phyloP scores from a whole-genome alignment of 805 yeast genomes.

The Kazachstania bromeliacearum region DNA sequence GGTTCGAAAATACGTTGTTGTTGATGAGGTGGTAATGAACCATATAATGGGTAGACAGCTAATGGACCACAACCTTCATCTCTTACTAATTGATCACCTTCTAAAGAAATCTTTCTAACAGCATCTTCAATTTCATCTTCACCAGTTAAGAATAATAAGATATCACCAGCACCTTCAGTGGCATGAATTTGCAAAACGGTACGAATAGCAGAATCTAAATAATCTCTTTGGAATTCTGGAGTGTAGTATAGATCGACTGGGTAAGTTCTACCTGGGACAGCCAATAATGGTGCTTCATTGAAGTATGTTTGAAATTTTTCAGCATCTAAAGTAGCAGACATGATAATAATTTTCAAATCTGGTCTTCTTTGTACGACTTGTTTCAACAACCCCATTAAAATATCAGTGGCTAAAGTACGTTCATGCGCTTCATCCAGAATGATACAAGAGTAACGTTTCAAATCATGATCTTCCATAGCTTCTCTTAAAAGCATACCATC shows the following conservation, averaged over 20 bases:
- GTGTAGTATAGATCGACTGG: conserved; percentile 97
- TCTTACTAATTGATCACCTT: conserved; percentile 78
- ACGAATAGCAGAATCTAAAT: conserved; percentile 87
- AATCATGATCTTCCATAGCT: conserved; percentile 91
- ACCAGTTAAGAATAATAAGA: conserved; percentile 81
- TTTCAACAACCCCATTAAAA: conserved; percentile 87
- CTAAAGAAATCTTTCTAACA: conserved; percentile 75
- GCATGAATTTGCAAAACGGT: conserved; percentile 96
- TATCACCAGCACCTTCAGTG: conserved; percentile 89
- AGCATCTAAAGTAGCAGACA: conserved; percentile 98
- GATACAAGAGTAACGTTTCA: conserved; percentile 75
- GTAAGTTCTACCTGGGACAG: conserved; percentile 96
- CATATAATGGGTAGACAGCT: conserved; percentile 85
- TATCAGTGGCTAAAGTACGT: conserved; percentile 93
- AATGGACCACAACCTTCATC: conserved; percentile 89
- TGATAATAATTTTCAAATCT: conserved; percentile 82
- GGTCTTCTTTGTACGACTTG: conserved; percentile 71
- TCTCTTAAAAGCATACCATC: conserved; percentile 97
- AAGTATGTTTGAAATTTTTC: conserved; percentile 89
- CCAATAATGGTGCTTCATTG: conserved; percentile 83
- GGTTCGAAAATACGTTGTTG: conserved; percentile 90
- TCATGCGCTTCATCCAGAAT: conserved; percentile 97
- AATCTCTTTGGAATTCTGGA: conserved; percentile 92
- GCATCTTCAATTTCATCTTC: conserved; percentile 98
- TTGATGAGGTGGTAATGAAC: conserved; percentile 92